These are phyloP conservation scores for Notholithocarpus densiflorus DNA, from an alignment of 306 rosid species.

Conservation along the genomic window DNA sequence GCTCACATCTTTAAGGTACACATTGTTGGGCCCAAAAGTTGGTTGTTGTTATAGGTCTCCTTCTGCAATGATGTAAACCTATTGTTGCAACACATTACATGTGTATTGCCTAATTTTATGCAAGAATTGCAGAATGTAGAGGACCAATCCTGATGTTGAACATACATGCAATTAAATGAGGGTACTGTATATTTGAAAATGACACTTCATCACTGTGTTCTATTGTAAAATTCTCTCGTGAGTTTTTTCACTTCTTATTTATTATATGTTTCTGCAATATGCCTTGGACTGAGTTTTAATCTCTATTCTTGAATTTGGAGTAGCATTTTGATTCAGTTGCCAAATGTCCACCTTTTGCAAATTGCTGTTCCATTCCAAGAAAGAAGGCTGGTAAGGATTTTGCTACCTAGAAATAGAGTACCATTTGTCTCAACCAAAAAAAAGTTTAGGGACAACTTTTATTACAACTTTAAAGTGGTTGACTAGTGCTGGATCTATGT, in stretches of 20 bases:
- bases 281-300: not conserved
- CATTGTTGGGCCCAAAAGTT: conserved; percentile 22
- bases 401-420: no score
- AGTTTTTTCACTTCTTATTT: not conserved
- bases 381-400: no score
- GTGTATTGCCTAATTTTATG: not conserved
- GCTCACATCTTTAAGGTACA: not conserved
- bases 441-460: no score
- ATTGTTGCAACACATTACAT: conserved; percentile 8
- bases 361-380: no score
- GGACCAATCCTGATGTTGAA: not conserved
- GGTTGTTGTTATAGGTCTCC: not conserved
- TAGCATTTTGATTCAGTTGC: not conserved
- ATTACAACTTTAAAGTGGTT: no score
- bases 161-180: not conserved
- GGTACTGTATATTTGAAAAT: no score
- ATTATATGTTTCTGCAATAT: not conserved
- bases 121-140: not conserved
- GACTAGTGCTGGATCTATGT: no score
- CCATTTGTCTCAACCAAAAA: no score
- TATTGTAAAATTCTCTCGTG: not conserved
- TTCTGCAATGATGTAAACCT: not conserved
- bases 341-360: not conserved
- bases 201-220: not conserved
- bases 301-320: not conserved